Evolutionary conservation across 768 basidiomycete genomes (phyloP).

Genomic region (Psilocybe cyanescens): DNA sequence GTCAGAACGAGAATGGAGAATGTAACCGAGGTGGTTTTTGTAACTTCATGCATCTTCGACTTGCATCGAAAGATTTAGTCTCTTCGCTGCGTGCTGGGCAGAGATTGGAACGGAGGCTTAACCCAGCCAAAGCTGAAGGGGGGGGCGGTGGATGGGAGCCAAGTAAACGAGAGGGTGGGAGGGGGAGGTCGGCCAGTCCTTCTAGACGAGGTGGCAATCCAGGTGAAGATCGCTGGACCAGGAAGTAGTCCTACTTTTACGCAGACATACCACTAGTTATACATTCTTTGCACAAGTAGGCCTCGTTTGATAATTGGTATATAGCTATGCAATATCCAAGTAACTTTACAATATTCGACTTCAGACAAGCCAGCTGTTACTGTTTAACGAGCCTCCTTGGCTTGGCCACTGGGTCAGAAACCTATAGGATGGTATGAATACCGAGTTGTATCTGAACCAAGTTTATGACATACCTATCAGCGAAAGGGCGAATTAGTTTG

Average conservation of each 20-base stretch:
- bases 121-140: constrained; percentile 64
- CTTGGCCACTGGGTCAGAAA: constrained; percentile 94
- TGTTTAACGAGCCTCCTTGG: constrained; percentile 27
- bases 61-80: constrained; percentile 85
- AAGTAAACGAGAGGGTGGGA: constrained; percentile 63
- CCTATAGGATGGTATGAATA: constrained; percentile 26
- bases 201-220: constrained; percentile 58
- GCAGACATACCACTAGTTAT: neutral
- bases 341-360: neutral
- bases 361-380: constrained; percentile 19
- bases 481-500: constrained; percentile 77
- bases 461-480: constrained; percentile 64
- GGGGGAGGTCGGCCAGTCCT: constrained; percentile 78
- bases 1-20: constrained; percentile 98
- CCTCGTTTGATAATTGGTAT: neutral
- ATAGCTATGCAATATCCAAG: neutral
- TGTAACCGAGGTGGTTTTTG: constrained; percentile 98
- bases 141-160: constrained; percentile 90
- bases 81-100: constrained; percentile 81
- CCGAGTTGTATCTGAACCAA: neutral
- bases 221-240: constrained; percentile 81
- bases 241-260: constrained; percentile 36
- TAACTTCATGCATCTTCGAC: constrained; percentile 97
- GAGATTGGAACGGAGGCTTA: constrained; percentile 75
- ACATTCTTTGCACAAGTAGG: neutral